Evolutionary conservation across 2,329 filamentous ascomycete species (phyloP), one percentile per base, ranked within the genome.

Genomic region (Aspergillus melleus): DNA sequence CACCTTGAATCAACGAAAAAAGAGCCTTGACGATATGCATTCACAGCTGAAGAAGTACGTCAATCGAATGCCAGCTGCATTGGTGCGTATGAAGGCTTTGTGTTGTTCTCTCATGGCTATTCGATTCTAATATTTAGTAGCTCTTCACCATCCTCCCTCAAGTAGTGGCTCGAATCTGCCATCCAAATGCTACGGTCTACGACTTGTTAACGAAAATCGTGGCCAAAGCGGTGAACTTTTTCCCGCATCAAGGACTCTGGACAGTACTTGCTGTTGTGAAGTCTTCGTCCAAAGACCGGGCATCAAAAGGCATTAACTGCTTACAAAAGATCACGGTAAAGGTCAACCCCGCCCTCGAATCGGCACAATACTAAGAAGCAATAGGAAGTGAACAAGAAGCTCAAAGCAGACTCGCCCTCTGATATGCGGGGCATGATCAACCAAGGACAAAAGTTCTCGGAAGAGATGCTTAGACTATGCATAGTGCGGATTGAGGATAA

Each of bases 231-330:
- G 88, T 96, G 9, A 84, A 87, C 47, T 83, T 87, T n/a, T 90
- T 97, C 74, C 94, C 95, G 0, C 91, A 91, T 61, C 95, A 99
- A 75, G 89, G 93, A 0, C 77, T 98, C 26, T 99, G 95, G 96
- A 90, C 89, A 69, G 79, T 99, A 39, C 85, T 98, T 56, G 91
- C 93, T 9, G 88, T 97, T 49, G 88, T 92, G 67, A 94, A 94
- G 59, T 91, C 91, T 0, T 90, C 84, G 32, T 88, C 92, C 61
- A 82, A 84, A 14, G 90, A 94, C 55, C 86, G 94, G 60, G 81
- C 81, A 2, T 77, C 76, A 8, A 80, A 86, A 59, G 87, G 86
- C 11, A 70, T 76, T 47, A 69, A 70, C 32, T 78, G 76, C 57
- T 69, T 79, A 20, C 74, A 77, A 22, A 78, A 76, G 57, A 76